Percentiles rank a stretch among this genome's conserved stretches.
phyloP scores from a whole-genome alignment of 768 basidiomycete species.

The Tricholoma bakamatsutake region DNA sequence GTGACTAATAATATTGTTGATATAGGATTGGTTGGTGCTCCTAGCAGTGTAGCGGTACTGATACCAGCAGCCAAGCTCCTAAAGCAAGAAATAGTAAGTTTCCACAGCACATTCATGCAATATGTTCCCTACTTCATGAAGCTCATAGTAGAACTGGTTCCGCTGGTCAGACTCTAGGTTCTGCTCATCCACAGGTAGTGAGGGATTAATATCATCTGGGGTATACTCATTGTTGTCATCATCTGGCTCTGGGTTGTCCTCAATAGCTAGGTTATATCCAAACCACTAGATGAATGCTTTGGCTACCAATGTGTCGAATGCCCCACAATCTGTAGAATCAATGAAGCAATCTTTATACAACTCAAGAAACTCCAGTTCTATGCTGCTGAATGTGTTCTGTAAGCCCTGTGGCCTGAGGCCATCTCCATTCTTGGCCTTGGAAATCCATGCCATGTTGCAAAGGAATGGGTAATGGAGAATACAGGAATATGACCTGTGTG shows the following conservation, averaged over 20 bases:
- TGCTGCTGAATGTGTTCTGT: neutral
- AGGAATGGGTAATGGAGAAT: neutral
- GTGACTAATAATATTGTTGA: too few relatives aligned
- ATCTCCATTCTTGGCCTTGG: neutral
- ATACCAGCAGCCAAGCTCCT: too few relatives aligned
- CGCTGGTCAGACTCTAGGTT: too few relatives aligned
- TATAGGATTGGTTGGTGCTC: too few relatives aligned
- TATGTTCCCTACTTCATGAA: too few relatives aligned
- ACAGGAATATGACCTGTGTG: neutral
- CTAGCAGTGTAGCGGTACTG: too few relatives aligned
- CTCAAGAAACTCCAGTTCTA: neutral
- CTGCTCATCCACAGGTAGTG: too few relatives aligned
- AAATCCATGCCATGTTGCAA: neutral
- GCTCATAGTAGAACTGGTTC: too few relatives aligned
- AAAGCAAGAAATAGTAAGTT: too few relatives aligned
- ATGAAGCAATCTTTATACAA: neutral
- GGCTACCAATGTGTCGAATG: neutral
- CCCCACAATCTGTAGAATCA: neutral
- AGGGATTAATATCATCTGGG: neutral
- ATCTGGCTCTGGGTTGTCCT: neutral
- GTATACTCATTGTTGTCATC: neutral
- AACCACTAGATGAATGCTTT: neutral
- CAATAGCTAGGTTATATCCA: neutral
- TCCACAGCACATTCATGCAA: too few relatives aligned
- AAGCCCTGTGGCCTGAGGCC: neutral